Conservation (phyloP, 2,329 filamentous ascomycete species). For the Colletotrichum eremochloae region DNA sequence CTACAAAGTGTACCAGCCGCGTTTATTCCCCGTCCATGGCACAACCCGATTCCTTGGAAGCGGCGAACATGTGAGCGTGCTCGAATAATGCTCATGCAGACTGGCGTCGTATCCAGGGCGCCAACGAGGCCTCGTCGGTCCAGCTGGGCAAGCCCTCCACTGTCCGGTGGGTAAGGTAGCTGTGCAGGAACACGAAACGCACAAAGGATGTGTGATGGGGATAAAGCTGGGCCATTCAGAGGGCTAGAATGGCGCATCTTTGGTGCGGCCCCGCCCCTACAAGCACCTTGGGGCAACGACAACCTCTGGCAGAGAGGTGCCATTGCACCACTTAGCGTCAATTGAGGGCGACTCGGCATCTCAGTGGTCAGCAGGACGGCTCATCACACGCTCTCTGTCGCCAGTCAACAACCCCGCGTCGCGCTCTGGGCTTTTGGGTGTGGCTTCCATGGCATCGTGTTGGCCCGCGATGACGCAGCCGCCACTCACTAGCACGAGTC, state of each 20-base stretch:
- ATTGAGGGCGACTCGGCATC: constrained; percentile 26
- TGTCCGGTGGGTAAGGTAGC: constrained; percentile 24
- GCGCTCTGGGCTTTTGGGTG: constrained; percentile 31
- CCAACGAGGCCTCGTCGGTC: constrained; percentile 23
- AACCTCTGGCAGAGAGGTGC: constrained; percentile 30
- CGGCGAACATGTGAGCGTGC: constrained; percentile 37
- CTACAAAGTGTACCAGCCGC: background rate
- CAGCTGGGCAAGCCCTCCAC: constrained; percentile 21
- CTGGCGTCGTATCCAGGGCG: constrained; percentile 30
- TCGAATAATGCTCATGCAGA: constrained; percentile 41
- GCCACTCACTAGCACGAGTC: constrained; percentile 32
- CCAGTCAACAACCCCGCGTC: constrained; percentile 37
- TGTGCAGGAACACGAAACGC: constrained; percentile 41
- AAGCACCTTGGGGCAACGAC: constrained; percentile 24
- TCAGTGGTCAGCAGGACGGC: constrained; percentile 23
- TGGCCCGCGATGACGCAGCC: constrained; percentile 39
- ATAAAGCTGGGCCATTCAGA: constrained; percentile 31
- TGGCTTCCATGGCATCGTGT: constrained; percentile 30
- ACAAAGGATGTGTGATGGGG: constrained; percentile 41
- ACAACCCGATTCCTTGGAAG: constrained; percentile 32
- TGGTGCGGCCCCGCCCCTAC: constrained; percentile 14
- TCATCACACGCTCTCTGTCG: constrained; percentile 15
- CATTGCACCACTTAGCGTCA: constrained; percentile 32
- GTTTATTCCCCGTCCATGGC: constrained; percentile 3
- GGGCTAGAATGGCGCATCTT: constrained; percentile 17